Base-by-base conservation (phyloP, 106 monocot genomes). In the Gastrodia elata region DNA sequence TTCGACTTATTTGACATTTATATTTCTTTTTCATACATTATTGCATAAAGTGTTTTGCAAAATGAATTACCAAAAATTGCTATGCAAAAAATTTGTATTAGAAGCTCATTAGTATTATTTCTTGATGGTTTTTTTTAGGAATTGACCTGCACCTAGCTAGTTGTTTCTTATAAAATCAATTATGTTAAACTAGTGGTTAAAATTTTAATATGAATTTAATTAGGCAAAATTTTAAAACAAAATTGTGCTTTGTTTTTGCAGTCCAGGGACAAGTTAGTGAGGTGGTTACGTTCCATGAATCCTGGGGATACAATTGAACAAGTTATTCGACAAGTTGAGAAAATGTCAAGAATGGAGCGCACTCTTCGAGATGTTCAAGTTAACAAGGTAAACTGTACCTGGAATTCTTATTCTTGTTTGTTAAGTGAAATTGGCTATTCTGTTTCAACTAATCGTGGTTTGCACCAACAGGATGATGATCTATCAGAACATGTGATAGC, bases 281-380 rank as follows among this genome's bases (percentile, higher is more conserved):
- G 80, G 58, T 68, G 80, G 68, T 71, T 93, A 71, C 80, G 88
- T 65, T 55, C 76, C 73, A 71, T 89, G 68, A 85, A 77, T 40
- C 88, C 90, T 59, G 93, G 98, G 18, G 98, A 98, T 73, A 76
- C 82, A 74, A 83, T 84, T 37, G 93, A 98, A 41, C 93, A 83
- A 80, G 46, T 75, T 71, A 91, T 98, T 76, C 80, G 93, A 65
- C 98, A 93, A 71, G 77, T 80, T 44, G 98, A 98, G 74, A 93
- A 88, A 82, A 84, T 92, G 74, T 80, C 84, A 40, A 87, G 80
- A 76, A 77, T 71, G n/a, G 95, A 96, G 27, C 84, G 84, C 14
- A 55, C 56, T 6, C 76, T 81, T 34, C 90, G 84, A 74, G 93
- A 90, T 88, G 64, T 69, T 18, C 73, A 82, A 61, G 32, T n/a